phyloP scores from a whole-genome alignment of 2,329 filamentous ascomycete genomes.

The Orbilia javanica region DNA sequence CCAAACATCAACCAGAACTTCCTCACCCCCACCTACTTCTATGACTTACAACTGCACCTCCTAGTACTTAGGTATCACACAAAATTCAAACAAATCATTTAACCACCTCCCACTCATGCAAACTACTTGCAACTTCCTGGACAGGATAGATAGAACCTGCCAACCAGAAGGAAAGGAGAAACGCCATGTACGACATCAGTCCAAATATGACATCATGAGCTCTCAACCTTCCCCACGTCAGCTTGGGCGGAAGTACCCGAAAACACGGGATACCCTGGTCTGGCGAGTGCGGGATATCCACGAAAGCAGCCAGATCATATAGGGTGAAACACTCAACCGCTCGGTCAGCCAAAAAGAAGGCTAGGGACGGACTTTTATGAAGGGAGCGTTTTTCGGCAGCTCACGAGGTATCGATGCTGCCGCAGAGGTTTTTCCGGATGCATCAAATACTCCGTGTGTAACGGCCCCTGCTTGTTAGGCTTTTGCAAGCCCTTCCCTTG shows the following conservation, averaged over 20 bases:
- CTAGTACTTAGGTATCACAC: too few relatives aligned
- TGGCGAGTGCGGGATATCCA: neutral
- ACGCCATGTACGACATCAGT: neutral
- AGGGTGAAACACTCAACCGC: neutral
- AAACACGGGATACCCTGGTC: neutral
- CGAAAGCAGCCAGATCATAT: neutral
- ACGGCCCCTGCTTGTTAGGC: neutral
- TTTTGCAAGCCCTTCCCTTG: neutral
- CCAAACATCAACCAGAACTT: conserved; percentile 10
- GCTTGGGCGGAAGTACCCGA: neutral
- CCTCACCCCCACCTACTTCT: neutral
- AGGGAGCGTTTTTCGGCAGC: neutral
- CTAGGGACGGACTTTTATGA: neutral
- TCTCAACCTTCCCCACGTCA: neutral
- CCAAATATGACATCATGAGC: neutral
- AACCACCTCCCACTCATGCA: neutral
- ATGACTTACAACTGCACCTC: neutral
- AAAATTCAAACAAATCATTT: neutral
- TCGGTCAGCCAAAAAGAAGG: neutral
- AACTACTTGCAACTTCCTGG: neutral
- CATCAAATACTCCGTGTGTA: neutral
- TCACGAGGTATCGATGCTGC: neutral
- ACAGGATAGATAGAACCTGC: neutral
- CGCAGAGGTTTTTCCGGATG: neutral
- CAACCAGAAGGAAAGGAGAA: neutral